Percentiles rank a stretch among this genome's conserved stretches.
phyloP scores from a whole-genome alignment of 441 rosid species.

The Viola pubescens region DNA sequence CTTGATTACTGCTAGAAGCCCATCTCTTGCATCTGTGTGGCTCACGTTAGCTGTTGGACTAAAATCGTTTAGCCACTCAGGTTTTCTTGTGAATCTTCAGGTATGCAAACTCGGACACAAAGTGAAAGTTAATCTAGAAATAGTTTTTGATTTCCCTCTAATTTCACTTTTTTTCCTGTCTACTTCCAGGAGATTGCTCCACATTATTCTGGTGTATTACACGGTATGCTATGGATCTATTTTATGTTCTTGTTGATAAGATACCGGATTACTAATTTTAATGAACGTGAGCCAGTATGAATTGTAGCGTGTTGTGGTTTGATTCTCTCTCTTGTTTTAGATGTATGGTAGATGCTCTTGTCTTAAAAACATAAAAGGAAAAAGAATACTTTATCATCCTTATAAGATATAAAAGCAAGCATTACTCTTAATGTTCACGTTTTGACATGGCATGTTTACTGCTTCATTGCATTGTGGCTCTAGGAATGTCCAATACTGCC shows the following conservation, averaged over 20 bases:
- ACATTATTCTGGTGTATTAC: slow-evolving; percentile 81
- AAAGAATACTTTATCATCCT: no score
- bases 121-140: not conserved
- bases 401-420: no score
- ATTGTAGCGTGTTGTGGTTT: not conserved
- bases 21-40: slow-evolving; percentile 82
- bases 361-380: no score
- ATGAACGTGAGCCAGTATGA: no score
- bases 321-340: not conserved
- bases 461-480: slow-evolving; percentile 10
- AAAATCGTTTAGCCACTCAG: slow-evolving; percentile 91
- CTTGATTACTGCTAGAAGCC: slow-evolving; percentile 64
- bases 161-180: slow-evolving; percentile 13
- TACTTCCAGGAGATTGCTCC: slow-evolving; percentile 80
- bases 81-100: slow-evolving; percentile 95
- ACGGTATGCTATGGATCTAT: slow-evolving; percentile 37
- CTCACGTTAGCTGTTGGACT: slow-evolving; percentile 82
- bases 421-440: no score
- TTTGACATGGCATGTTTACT: no score
- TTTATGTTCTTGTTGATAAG: not conserved
- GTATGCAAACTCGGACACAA: slow-evolving; percentile 26
- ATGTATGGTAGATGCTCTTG: no score
- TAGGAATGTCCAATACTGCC: slow-evolving; percentile 79
- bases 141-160: slow-evolving; percentile 15
- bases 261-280: no score